Evolutionary conservation across 495 filamentous ascomycete species (phyloP), one percentile per base, ranked within the genome.

Genomic region (Tuber aestivum): DNA sequence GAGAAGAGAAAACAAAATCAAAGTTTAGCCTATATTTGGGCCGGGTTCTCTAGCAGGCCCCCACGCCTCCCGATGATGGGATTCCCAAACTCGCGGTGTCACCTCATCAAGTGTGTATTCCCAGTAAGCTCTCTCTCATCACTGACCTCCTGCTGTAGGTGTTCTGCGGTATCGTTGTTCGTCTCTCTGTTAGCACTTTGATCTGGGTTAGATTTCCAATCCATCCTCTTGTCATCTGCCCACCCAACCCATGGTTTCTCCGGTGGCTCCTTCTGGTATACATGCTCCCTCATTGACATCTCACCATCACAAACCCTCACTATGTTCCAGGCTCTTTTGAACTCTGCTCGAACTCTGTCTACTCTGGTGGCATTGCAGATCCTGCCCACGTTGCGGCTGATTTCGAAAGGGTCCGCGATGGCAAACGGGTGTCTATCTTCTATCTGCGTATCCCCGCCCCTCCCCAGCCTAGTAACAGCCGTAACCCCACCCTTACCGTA

Each of bases 391-490:
- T 96, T 95, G 83, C 95, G 93, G 69, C 91, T 89, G 5, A 87
- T 86, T 85, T 95, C 93, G 81, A 96, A 95, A 0, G 93, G 93
- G 82, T 96, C 93, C 81, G 95, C 93, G 75, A 96, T 93, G 48
- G 92, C 91, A 78, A 95, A 91, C 23, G 95, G 87, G 82, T 92
- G 95, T n/a, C 92, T 89, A 77, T 93, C 87, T 16, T 91, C 87
- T 23, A 94, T 85, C 79, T 74, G 77, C 23, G 72, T 74, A 40
- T 77, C 68, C 72, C 77, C 76, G n/a, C 41, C 44, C 41, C 48
- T 78, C 40, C 76, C 77, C 69, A 69, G 75, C 45, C 74, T 85
- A 7, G 89, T 90, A 81, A 89, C 91, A 2, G 92, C 93, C 32
- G 88, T 88, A 8, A 87, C 90, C 93, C 93, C 95, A 38, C 90